Percentiles rank a stretch among this genome's conserved stretches.
Conservation (phyloP, 352 stramenopile species). For the Phytophthora kernoviae region DNA sequence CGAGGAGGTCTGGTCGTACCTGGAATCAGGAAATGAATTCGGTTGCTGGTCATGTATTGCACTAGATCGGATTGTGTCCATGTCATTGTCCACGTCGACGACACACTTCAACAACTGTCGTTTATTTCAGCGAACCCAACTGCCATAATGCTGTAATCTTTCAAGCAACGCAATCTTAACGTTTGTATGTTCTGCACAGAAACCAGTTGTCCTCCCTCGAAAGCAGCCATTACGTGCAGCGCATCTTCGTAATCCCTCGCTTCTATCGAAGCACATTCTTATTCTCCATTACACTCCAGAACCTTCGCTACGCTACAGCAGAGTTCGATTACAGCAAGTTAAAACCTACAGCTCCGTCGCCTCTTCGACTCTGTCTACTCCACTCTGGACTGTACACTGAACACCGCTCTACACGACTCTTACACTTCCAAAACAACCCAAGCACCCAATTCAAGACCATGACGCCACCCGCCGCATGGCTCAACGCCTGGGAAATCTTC, state of each 20-base stretch:
- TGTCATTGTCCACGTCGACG: not conserved
- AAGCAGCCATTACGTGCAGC: not conserved
- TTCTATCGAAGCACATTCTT: too few relatives aligned
- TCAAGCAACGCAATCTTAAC: not conserved
- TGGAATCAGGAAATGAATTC: not conserved
- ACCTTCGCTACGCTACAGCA: too few relatives aligned
- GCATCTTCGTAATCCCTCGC: not conserved
- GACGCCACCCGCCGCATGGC: conserved; percentile 39
- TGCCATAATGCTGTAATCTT: not conserved
- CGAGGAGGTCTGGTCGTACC: too few relatives aligned
- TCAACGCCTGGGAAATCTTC: conserved; percentile 47
- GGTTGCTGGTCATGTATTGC: too few relatives aligned
- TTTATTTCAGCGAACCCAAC: not conserved
- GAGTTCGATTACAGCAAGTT: not conserved
- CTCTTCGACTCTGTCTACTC: not conserved
- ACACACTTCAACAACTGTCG: not conserved
- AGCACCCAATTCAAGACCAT: conserved; percentile 8
- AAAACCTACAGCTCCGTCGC: not conserved
- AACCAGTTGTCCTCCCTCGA: too few relatives aligned
- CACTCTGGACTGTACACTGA: not conserved
- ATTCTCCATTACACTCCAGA: not conserved
- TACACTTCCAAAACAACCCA: not conserved
- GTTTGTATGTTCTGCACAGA: not conserved
- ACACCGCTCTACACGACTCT: not conserved
- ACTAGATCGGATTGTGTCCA: not conserved